Conservation (phyloP, 176 grass and related monocot genomes). For the Ensete ventricosum region DNA sequence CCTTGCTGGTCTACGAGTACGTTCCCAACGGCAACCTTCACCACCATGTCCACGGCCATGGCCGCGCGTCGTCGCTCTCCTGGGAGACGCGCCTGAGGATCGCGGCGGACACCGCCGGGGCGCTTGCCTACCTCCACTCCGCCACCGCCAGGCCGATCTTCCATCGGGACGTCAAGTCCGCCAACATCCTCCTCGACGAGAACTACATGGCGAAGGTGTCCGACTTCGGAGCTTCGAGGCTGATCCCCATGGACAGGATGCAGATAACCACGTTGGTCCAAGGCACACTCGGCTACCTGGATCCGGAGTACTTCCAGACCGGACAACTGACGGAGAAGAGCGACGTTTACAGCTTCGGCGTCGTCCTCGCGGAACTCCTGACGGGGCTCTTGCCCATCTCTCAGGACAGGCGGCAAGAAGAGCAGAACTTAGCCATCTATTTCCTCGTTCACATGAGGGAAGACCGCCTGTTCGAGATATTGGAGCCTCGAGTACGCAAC, state of each 20-base stretch:
- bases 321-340: neutral
- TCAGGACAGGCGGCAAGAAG: neutral
- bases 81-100: neutral
- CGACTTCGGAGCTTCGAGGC: neutral
- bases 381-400: neutral
- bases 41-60: neutral
- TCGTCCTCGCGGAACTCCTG: neutral
- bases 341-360: conserved; percentile 2
- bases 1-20: neutral
- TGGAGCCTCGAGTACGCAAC: neutral
- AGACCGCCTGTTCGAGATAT: neutral
- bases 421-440: neutral
- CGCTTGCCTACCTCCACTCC: neutral
- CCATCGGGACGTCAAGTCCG: neutral
- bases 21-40: neutral
- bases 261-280: neutral
- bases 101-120: neutral
- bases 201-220: neutral
- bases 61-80: neutral
- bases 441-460: neutral
- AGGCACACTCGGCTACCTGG: neutral
- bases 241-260: neutral
- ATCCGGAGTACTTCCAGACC: neutral
- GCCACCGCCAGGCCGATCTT: neutral
- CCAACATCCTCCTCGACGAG: neutral